Evolutionary conservation across 805 yeast species (phyloP).

Genomic region (Candida quercuum): DNA sequence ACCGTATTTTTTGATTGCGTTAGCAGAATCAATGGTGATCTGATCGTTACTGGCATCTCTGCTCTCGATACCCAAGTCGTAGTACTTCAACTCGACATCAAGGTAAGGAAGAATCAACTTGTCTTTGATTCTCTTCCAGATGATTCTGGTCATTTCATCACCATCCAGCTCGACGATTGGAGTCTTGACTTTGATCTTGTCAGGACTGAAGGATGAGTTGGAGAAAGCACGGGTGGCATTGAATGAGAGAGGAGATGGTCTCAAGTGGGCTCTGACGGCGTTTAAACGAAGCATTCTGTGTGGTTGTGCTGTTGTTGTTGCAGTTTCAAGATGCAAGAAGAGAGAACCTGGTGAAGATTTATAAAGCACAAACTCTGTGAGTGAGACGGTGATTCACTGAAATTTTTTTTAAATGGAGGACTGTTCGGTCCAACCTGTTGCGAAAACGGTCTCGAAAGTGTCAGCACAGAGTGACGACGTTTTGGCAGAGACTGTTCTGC

Average conservation of each 20-base stretch:
- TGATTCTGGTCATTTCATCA: constrained; percentile 83
- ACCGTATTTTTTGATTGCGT: constrained; percentile 68
- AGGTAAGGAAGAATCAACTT: constrained; percentile 63
- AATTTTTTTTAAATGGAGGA: too few relatives aligned
- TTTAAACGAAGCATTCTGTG: constrained; percentile 17
- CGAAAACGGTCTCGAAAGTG: neutral
- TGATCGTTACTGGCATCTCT: constrained; percentile 70
- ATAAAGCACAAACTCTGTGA: too few relatives aligned
- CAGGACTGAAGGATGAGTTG: constrained; percentile 17
- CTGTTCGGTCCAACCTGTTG: neutral
- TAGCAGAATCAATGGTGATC: constrained; percentile 73
- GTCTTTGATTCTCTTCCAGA: constrained; percentile 71
- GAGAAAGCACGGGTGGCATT: constrained; percentile 15
- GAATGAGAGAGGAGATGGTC: constrained; percentile 9
- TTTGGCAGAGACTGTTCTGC: too few relatives aligned
- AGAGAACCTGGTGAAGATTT: too few relatives aligned
- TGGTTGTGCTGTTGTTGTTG: too few relatives aligned
- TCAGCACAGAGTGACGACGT: too few relatives aligned
- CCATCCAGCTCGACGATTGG: constrained; percentile 82
- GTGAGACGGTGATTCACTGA: too few relatives aligned
- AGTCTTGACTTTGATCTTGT: constrained; percentile 61
- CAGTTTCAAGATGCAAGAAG: too few relatives aligned
- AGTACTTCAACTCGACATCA: constrained; percentile 70
- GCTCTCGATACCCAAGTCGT: constrained; percentile 62
- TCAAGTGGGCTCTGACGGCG: constrained; percentile 12